Conservation (phyloP, 129 eudicot species). For the Lonicera japonica region DNA sequence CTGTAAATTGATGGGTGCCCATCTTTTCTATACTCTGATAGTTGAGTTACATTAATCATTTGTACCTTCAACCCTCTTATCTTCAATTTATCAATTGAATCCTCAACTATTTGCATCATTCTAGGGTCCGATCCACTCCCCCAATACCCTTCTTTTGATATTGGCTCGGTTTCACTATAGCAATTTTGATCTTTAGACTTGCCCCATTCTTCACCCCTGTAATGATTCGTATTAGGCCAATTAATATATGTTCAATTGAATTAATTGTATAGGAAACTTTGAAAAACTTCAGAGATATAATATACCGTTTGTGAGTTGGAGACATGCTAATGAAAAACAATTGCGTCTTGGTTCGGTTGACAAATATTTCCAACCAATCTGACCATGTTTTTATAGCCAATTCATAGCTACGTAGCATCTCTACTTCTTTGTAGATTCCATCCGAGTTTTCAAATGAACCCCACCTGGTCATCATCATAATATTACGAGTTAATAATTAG, state of each 20-base stretch:
- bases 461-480: constrained; percentile 43
- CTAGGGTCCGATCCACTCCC: constrained; percentile 64
- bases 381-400: constrained; percentile 77
- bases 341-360: constrained; percentile 50
- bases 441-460: constrained; percentile 48
- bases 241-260: not conserved
- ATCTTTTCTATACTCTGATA: constrained; percentile 80
- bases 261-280: not conserved
- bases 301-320: constrained; percentile 77
- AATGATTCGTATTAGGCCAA: not conserved
- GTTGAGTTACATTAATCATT: constrained; percentile 75
- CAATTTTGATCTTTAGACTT: constrained; percentile 40
- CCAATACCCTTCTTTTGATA: constrained; percentile 41
- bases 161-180: constrained; percentile 49
- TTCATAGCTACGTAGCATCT: constrained; percentile 51
- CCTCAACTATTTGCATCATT: constrained; percentile 62
- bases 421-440: constrained; percentile 48
- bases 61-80: constrained; percentile 48
- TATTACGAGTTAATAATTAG: not conserved
- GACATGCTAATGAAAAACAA: constrained; percentile 75
- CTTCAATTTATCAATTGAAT: constrained; percentile 27
- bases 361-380: constrained; percentile 64
- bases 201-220: constrained; percentile 83
- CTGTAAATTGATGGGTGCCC: constrained; percentile 75
- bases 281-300: not conserved